Conservation (phyloP, 768 basidiomycete species). For the Psilocybe cyanescens region DNA sequence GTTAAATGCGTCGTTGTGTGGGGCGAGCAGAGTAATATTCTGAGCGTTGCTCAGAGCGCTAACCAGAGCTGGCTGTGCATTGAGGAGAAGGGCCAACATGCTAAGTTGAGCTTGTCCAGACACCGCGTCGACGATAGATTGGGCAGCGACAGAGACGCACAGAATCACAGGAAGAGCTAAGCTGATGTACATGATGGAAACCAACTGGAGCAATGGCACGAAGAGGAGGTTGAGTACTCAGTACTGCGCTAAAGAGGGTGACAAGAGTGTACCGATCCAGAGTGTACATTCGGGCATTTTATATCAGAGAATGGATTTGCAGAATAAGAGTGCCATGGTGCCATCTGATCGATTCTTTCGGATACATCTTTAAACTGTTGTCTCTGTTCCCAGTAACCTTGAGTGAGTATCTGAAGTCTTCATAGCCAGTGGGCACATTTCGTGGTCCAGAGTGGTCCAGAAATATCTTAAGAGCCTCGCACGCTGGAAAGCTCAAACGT, state of each 20-base stretch:
- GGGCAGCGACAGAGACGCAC: neutral
- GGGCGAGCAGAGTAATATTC: conserved; percentile 12
- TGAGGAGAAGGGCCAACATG: conserved; percentile 7
- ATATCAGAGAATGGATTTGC: neutral
- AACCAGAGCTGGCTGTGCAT: conserved; percentile 6
- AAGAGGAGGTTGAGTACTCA: neutral
- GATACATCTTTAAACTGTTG: no score
- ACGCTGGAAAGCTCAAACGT: no score
- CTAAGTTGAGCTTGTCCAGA: conserved; percentile 3
- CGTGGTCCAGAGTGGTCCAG: no score
- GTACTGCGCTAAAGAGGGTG: neutral
- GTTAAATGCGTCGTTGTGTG: conserved; percentile 6
- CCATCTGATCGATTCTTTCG: no score
- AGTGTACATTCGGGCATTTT: neutral
- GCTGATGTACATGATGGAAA: neutral
- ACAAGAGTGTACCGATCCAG: neutral
- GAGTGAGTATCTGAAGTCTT: no score
- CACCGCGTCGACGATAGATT: neutral
- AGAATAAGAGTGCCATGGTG: no score
- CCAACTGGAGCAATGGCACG: neutral
- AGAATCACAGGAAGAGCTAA: conserved; percentile 1
- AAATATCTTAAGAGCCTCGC: no score
- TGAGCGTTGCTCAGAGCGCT: conserved; percentile 1
- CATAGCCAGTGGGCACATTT: no score
- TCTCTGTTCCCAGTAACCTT: no score